Base-by-base conservation (phyloP, 1,284 basidiomycete species). In the Ceratobasidium sp. region DNA sequence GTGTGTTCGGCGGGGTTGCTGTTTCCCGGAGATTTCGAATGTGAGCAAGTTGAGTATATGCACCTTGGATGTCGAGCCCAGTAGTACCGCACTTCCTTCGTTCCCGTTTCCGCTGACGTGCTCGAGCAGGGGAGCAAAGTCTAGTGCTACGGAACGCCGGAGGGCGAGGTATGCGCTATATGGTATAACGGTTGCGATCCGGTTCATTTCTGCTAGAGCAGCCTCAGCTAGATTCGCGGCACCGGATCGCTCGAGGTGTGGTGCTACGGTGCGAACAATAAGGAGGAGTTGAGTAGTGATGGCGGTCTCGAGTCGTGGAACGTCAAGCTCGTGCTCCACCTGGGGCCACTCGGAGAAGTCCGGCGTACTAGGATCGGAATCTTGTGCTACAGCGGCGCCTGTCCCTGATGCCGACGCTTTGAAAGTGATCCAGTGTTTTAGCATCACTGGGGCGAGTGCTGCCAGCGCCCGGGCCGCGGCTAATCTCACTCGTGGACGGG, bases 41-140 rank as follows among this genome's bases (percentile, higher is more conserved):
- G 69, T 72, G 1, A 72, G 47, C 17, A 72, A 19, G 22, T 62
- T 48, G 56, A 72, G 56, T 62, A 72, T 60, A 62, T 72, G 69
- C 31, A 47, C 31, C 29, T 72, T 72, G 27, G 69, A n/a, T 29
- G 69, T 51, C 11, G 44, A 29, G 47, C 53, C 51, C 45, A 62
- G 29, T 47, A 62, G 45, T 11, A 17, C 22, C 11, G 57, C 45
- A 9, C 36, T 29, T 7, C 44, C 57, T 15, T 72, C 69, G 19
- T 14, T 24, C 5, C 41, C 15, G 22, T 27, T 47, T 24, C 19
- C 9, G 31, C 15, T 41, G 4, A 57, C 69, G 51, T 48, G 51
- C 24, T 72, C 48, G 5, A 72, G 19, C 11, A 72, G 22, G 14
- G 57, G 56, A 22, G 41, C 19, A 17, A 72, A 41, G 24, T 60